Percentiles rank a stretch among this genome's conserved stretches.
These are phyloP conservation scores for Monosporascus cannonballus DNA, from an alignment of 2,329 filamentous ascomycete species.

Conservation along the genomic window DNA sequence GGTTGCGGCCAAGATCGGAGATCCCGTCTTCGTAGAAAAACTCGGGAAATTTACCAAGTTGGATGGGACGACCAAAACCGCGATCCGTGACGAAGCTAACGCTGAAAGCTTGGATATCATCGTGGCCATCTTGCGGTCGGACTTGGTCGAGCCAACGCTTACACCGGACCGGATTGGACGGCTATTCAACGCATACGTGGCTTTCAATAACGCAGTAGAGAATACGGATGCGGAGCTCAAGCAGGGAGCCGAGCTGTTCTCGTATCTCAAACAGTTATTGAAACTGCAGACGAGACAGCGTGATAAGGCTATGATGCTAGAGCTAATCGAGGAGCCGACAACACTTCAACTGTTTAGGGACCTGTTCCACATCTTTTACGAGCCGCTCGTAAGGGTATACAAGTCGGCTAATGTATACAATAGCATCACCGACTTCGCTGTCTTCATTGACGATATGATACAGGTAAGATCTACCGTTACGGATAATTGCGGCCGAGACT, in stretches of 20 bases:
- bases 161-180: conserved; percentile 70
- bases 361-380: conserved; percentile 97
- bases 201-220: conserved; percentile 91
- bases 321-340: conserved; percentile 92
- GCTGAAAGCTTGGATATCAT: conserved; percentile 76
- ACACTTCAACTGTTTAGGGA: conserved; percentile 94
- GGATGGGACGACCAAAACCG: conserved; percentile 66
- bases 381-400: conserved; percentile 93
- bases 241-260: conserved; percentile 86
- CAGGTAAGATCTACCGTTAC: conserved; percentile 43
- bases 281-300: conserved; percentile 87
- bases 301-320: conserved; percentile 96
- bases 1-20: conserved; percentile 71
- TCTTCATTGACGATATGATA: conserved; percentile 90
- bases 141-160: conserved; percentile 66
- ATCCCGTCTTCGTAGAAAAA: conserved; percentile 72
- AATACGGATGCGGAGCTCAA: conserved; percentile 84
- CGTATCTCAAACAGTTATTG: conserved; percentile 87
- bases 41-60: conserved; percentile 73
- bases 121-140: conserved; percentile 76
- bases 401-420: conserved; percentile 98
- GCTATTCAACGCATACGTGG: conserved; percentile 90
- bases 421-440: conserved; percentile 92
- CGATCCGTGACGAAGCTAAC: conserved; percentile 67
- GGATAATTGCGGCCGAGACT: not conserved